Base-by-base conservation (phyloP, 2,329 filamentous ascomycete species). In the Chaetomiaceae sp. region DNA sequence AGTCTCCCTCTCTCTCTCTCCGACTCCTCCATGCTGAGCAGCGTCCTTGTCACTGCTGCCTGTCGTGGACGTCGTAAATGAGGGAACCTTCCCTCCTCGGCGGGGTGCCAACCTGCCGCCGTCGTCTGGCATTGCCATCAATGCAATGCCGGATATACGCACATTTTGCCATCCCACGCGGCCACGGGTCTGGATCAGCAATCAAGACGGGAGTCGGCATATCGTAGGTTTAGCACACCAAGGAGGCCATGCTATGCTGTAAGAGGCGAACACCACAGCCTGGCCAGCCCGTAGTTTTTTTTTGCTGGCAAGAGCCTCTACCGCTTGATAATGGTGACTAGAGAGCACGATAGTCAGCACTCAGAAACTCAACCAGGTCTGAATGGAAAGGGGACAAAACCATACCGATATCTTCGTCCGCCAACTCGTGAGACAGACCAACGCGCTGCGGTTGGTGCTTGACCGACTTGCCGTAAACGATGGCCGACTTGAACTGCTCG, bases 381-480 rank as follows among this genome's bases (percentile, higher is more conserved):
- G n/a, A 5, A 27, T 27, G 25, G 6, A 7, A 1, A 27, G 10
- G 6, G 25, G 25, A 1, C 25, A 2, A 19, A 20, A 16, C 76
- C 85, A 74, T 78, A 92, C 89, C 89, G 71, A 99, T 96, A 73
- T 99, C 93, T 73, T 99, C 93, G 68, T 99, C 93, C 51, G 83
- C 89, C 64, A 99, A 77, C 75, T 96, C 89, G 68, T 99, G 93
- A 47, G 81, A 75, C 58, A 99, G 78, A 44, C 93, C 93, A 56
- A 97, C 93, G 64, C 91, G 83, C 73, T 99, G 93, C 58, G 93
- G 93, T 73, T 97, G 93, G 74, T 99, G 93, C 78, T 97, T 97
- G 61, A 97, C 92, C 50, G 91, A 96, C 68, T 92, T 93, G 61
- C 93, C 93, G 70, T 97, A 99, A 37, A 99, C 93, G 66, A 99